Base-by-base conservation (phyloP, 805 yeast genomes). In the Cyberlindnera suaveolens region DNA sequence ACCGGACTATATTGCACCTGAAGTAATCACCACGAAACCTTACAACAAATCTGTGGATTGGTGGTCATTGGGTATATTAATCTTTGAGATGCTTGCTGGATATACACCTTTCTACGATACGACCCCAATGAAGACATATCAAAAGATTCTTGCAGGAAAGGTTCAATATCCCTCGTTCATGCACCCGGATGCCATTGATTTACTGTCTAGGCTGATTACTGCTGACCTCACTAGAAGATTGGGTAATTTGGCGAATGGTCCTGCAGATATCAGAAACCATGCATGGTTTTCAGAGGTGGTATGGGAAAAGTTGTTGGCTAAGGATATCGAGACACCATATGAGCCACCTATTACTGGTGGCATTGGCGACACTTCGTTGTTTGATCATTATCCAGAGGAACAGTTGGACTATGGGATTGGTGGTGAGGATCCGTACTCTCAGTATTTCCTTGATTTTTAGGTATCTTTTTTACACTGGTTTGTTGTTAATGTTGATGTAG, bases 1-100 rank as follows among this genome's bases (percentile, higher is more conserved):
- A 0, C 97, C 96, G 0, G 96, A 90, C 64, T 90, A 90, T 67
- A 88, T 90, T 54, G 97, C 97, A 1, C 97, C 97, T 2, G 97
- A 90, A 63, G 96, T 90, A 7, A 87, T 90, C 45, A 84, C 95
- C 31, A 83, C 96, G 18, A 89, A 88, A 64, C 95, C 96, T 2
- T 90, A 90, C 68, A 90, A 90, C 65, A 89, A 89, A 63, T 83
- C 95, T 10, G 96, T 90, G 30, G 97, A 90, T 64, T 90, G 97
- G 97, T 90, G 97, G 97, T 87, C 96, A 1, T 76, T 90, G 52
- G 97, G 97, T 9, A 85, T 90, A 29, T 72, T 90, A 42, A 87
- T 90, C 35, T 90, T 80, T 63, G 97, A 90, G 67, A 90, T 90
- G 97, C 74, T 90, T 53, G 85, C 96, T 4, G 97, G 97, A 6